Evolutionary conservation across 169 alveolate species (phyloP).

Genomic region (Cryptosporidium meleagridis): DNA sequence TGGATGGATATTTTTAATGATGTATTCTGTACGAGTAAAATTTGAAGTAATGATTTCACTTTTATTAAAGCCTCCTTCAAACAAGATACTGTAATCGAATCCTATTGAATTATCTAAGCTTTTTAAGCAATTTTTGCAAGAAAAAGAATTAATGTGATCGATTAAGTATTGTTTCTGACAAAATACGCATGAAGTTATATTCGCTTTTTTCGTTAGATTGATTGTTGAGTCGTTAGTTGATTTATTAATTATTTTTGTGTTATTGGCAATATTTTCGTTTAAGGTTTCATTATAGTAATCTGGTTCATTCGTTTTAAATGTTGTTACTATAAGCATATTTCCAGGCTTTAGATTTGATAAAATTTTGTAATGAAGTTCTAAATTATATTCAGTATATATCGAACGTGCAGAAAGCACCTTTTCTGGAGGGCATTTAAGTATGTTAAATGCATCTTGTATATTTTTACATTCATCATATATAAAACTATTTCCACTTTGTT

Average conservation of each 20-base stretch:
- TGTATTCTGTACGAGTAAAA: conserved; percentile 7
- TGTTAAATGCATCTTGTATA: background rate
- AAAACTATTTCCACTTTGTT: background rate
- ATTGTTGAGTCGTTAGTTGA: background rate
- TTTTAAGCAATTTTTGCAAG: background rate
- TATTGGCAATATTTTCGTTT: background rate
- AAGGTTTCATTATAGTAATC: background rate
- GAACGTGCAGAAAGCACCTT: conserved; percentile 42
- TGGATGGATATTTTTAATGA: conserved; percentile 17
- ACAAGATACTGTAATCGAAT: conserved; percentile 5
- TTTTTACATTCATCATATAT: background rate
- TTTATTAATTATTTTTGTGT: background rate
- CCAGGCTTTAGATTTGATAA: conserved; percentile 15
- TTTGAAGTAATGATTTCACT: background rate
- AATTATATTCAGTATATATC: background rate
- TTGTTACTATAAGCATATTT: conserved; percentile 24
- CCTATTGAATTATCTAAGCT: background rate
- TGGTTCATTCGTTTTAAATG: background rate
- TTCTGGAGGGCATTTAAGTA: conserved; percentile 42
- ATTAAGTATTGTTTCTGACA: background rate
- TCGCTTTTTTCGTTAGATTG: background rate
- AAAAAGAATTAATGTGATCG: background rate
- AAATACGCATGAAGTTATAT: background rate
- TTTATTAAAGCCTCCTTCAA: background rate
- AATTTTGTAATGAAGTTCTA: conserved; percentile 14